These are phyloP conservation scores for Mycena galericulata DNA, from an alignment of 768 basidiomycete species.

Conservation along the genomic window DNA sequence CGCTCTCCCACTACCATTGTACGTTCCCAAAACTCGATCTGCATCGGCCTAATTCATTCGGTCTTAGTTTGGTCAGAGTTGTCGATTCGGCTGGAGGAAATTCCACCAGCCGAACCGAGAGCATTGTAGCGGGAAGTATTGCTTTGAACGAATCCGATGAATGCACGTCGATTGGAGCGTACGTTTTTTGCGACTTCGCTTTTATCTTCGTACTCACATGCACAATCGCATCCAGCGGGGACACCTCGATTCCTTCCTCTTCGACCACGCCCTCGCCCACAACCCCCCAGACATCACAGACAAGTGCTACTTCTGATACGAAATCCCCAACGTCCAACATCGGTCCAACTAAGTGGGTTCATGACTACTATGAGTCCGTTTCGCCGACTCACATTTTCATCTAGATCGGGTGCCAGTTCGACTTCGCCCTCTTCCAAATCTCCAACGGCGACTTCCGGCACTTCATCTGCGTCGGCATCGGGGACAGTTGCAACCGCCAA, in stretches of 20 bases:
- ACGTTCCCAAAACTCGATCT: not conserved
- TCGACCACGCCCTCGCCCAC: not conserved
- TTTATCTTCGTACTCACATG: not conserved
- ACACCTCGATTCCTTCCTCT: not conserved
- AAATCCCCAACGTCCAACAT: too few relatives aligned
- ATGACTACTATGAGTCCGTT: not conserved
- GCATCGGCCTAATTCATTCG: not conserved
- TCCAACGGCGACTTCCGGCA: not conserved
- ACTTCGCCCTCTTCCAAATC: not conserved
- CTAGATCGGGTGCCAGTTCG: not conserved
- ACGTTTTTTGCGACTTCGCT: not conserved
- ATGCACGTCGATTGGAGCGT: not conserved
- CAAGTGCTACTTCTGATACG: too few relatives aligned
- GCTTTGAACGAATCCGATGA: not conserved
- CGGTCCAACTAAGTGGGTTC: not conserved
- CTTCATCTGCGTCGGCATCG: not conserved
- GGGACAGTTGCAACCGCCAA: not conserved
- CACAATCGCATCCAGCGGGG: not conserved
- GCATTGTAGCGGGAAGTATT: not conserved
- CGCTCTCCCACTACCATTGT: slow-evolving; percentile 11
- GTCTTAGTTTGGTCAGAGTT: not conserved
- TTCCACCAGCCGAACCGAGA: not conserved
- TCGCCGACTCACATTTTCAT: not conserved
- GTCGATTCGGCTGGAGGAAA: not conserved
- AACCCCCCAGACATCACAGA: too few relatives aligned